These are phyloP conservation scores for Cordyceps fumosorosea DNA, from an alignment of 2,329 filamentous ascomycete species.

Conservation along the genomic window DNA sequence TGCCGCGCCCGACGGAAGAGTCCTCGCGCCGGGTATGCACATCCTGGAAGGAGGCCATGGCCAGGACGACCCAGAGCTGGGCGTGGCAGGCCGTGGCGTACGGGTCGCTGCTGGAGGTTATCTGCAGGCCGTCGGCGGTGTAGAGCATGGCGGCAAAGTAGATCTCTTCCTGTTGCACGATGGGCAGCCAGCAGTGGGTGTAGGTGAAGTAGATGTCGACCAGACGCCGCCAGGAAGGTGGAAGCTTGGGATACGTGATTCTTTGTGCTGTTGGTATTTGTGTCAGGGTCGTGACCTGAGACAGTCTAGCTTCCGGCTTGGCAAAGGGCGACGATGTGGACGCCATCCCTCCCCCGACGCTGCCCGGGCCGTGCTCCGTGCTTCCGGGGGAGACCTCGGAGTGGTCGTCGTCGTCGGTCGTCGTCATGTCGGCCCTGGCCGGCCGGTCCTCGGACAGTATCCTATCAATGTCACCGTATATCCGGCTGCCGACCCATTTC, in stretches of 20 bases:
- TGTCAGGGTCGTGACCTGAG: not conserved
- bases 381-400: conserved; percentile 15
- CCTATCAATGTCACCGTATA: conserved; percentile 56
- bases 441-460: conserved; percentile 44
- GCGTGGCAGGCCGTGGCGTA: conserved; percentile 39
- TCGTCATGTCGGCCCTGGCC: conserved; percentile 23
- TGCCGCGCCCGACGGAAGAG: not conserved
- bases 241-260: conserved; percentile 31
- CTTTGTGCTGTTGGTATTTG: not conserved
- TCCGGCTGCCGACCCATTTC: conserved; percentile 55
- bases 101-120: conserved; percentile 19
- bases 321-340: not conserved
- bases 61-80: conserved; percentile 53
- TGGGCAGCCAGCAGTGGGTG: conserved; percentile 70
- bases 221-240: conserved; percentile 50
- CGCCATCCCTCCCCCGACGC: not conserved
- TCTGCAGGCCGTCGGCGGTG: conserved; percentile 25
- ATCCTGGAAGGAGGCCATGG: conserved; percentile 51
- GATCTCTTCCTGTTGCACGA: conserved; percentile 60
- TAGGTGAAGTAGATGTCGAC: conserved; percentile 70
- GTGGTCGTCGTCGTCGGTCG: conserved; percentile 19
- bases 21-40: conserved; percentile 18
- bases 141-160: conserved; percentile 42
- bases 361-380: not conserved
- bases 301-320: not conserved